Base-by-base conservation (phyloP, 2,329 filamentous ascomycete species). In the Clathrospora elynae region DNA sequence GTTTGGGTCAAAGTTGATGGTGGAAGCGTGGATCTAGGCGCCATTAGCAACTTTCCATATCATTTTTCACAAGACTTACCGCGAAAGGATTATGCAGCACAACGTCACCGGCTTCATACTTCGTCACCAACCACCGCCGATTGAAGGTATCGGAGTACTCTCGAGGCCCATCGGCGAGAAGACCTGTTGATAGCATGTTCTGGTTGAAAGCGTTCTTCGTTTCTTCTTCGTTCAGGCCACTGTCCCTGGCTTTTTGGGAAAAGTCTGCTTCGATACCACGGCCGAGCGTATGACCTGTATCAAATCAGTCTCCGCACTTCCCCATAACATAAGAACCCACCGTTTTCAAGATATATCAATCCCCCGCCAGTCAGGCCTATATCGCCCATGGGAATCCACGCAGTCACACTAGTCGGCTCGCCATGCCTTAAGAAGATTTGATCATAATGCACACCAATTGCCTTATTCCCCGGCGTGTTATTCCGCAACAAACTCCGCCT, bases 361-460 rank as follows among this genome's bases (percentile, higher is more conserved):
- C 81, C 81, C 4, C 81, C 81, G 0, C 81, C 80, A 31, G 77
- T 73, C 4, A 82, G 38, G 13, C 72, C 70, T 3, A 82, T 59
- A 55, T 81, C 76, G 0, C 78, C 78, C 49, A 82, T 78, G 0
- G 79, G 77, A 0, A 82, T 75, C 80, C 80, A 83, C 0, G 78
- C 79, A 3, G 80, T 83, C 1, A 82, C 65, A 19, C 72, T 75
- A 0, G 78, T 80, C 1, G 77, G 74, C 35, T 81, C 78, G 1
- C 79, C 80, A 54, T 81, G 60, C 1, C 79, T 62, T 33, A 83
- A 60, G 53, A 82, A 83, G 14, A 78, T 81, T 63, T 83, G 79
- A 53, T 83, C 80, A 52, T 83, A 83, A 47, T 83, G 80, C 3
- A 83, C 80, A 0, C 80, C 79, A 46, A 82, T 82, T 0, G 79